Evolutionary conservation across 768 basidiomycete genomes (phyloP), one percentile per base, ranked within the genome.

Genomic region (Suillus subluteus): DNA sequence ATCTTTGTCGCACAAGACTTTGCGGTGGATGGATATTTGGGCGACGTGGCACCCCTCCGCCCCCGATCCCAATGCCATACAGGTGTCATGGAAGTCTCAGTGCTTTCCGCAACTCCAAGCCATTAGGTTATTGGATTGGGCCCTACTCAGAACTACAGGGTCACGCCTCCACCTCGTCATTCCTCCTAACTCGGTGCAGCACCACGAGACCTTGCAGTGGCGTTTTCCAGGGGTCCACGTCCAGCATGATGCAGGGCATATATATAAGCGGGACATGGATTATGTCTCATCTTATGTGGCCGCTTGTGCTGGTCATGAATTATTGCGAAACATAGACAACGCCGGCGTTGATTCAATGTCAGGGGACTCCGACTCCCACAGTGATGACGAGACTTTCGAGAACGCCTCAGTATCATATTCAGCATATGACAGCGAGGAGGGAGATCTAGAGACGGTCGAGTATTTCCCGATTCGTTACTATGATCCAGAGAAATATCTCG

Each of bases 381-480:
- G n/a, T 58, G 58, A 66, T 32, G 58, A 62, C 35, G n/a, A 26
- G 16, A 67, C 18, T 44, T 58, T 59, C 30, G 8, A 16, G 9
- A 26, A 6, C 11, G 43, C 58, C 37, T 48, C 26, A 7, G 26
- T 7, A 43, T 58, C 64, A 21, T 66, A 65, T 46, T 37, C 66
- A n/a, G 65, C 65, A 55, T 41, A 56, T 40, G 64, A 67, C 21
- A 59, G 56, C 55, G 66, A 67, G 43, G 52, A 64, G 41, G 55
- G 62, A 21, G 63, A 66, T 64, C 32, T 64, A 16, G 62, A 66
- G 48, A 50, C 12, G 38, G 6, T 37, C 23, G 32, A 23, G 32
- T 26, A 61, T 21, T 26, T 58, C 15, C 40, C 16, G 6, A 11
- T n/a, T 35, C 21, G 11, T n/a, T 21, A 35, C 40, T 3, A 61